Evolutionary conservation across 805 yeast genomes (phyloP).

Genomic region (Yueomyces sp.): DNA sequence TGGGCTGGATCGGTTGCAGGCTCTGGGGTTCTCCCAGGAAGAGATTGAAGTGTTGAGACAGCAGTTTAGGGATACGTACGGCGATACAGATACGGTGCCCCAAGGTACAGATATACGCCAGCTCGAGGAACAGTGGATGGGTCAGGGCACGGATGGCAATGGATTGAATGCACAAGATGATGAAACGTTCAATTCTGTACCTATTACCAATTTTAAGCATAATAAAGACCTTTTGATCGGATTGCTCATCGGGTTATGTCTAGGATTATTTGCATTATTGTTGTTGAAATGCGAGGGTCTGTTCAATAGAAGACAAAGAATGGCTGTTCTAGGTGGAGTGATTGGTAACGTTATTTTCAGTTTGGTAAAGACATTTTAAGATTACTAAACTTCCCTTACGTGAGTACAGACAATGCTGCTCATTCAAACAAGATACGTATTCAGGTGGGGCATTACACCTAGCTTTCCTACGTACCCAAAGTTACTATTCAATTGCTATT

Average conservation of each 20-base stretch:
- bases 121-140: constrained; percentile 82
- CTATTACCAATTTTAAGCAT: constrained; percentile 28
- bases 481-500: too few relatives aligned
- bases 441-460: too few relatives aligned
- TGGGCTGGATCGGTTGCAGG: constrained; percentile 74
- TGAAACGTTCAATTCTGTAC: constrained; percentile 29
- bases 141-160: constrained; percentile 39
- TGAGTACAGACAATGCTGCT: background rate
- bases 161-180: constrained; percentile 32
- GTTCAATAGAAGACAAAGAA: constrained; percentile 47
- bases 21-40: constrained; percentile 71
- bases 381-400: background rate
- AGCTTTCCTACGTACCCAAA: too few relatives aligned
- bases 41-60: constrained; percentile 60
- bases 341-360: constrained; percentile 58
- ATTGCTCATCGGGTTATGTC: constrained; percentile 54
- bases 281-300: constrained; percentile 45
- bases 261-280: constrained; percentile 62
- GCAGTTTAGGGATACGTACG: constrained; percentile 64
- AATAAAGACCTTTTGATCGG: constrained; percentile 63
- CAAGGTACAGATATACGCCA: constrained; percentile 38
- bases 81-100: constrained; percentile 26
- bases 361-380: constrained; percentile 28
- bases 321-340: constrained; percentile 63
- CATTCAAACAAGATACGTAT: background rate